Evolutionary conservation across 768 basidiomycete genomes (phyloP), one percentile per base, ranked within the genome.

Genomic region (Leccinellum luteum): DNA sequence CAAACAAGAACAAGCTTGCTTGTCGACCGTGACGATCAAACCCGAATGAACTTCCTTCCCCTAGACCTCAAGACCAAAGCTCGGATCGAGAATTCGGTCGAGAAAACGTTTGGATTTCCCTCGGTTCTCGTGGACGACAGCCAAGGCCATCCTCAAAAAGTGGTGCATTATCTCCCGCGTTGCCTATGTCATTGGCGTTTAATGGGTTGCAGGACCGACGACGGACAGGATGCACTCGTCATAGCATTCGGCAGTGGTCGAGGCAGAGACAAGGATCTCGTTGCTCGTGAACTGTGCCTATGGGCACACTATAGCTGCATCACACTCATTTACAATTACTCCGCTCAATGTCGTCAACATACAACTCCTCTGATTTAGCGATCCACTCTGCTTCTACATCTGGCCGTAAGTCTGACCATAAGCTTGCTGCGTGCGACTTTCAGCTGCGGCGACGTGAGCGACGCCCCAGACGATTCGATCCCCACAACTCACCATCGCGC

Each of bases 81-180:
- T 1, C 98, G 93, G 92, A 77, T 99, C 13, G 82, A 82, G 62
- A 69, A 77, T 1, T 80, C 88, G 0, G 66, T 98, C 13, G 87
- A 98, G 54, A 89, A 87, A 2, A 88, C 92, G 2, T 99, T 99
- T 68, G 97, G 97, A 5, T 96, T 85, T 66, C 96, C 96, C 0
- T 88, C 85, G 97, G 17, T 98, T 98, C 74, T 94, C 91, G 2
- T 99, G 97, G 97, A 86, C 91, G 3, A 97, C 97, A 0, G 85
- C 95, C 59, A 94, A 94, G 68, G 81, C 91, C 2, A 70, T 86
- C 3, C 74, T 99, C 15, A 93, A 96, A 51, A 84, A 89, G 75
- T 99, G 97, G 96, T 95, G 35, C 3, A 66, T 58, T 32, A 12
- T 27, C 31, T 56, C n/a, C 32, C 19, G 17, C 14, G 30, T 2